phyloP scores from a whole-genome alignment of 1,284 basidiomycete species.

The Puccinia horiana region DNA sequence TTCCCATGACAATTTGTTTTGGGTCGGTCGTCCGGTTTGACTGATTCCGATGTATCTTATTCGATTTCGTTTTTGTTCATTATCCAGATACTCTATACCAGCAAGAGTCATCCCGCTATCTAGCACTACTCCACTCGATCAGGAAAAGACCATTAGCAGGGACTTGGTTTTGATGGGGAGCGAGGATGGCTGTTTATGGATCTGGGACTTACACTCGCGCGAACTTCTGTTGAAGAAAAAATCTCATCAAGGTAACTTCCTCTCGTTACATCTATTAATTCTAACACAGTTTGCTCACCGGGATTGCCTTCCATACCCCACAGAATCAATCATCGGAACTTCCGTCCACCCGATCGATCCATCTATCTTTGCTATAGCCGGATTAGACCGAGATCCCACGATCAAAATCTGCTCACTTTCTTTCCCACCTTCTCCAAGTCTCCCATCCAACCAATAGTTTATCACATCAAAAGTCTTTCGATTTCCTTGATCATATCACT shows the following conservation, averaged over 20 bases:
- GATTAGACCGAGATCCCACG: slow-evolving; percentile 78
- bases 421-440: neutral
- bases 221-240: slow-evolving; percentile 72
- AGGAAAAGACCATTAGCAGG: neutral
- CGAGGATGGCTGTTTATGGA: slow-evolving; percentile 81
- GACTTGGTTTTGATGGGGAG: slow-evolving; percentile 82
- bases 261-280: neutral
- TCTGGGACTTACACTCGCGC: slow-evolving; percentile 88
- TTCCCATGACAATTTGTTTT: slow-evolving; percentile 71
- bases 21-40: slow-evolving; percentile 50
- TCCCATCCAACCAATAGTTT: no score
- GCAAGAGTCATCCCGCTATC: slow-evolving; percentile 17
- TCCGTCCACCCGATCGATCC: slow-evolving; percentile 70
- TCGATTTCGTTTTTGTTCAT: neutral
- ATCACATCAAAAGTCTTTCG: no score
- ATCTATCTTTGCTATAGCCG: slow-evolving; percentile 75
- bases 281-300: slow-evolving; percentile 27
- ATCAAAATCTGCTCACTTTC: slow-evolving; percentile 66
- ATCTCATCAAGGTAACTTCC: slow-evolving; percentile 66
- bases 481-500: no score
- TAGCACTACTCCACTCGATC: slow-evolving; percentile 47
- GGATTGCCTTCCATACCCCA: no score
- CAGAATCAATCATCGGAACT: neutral
- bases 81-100: slow-evolving; percentile 45
- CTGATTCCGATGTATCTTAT: neutral